Percentiles rank a stretch among this genome's conserved stretches.
These are phyloP conservation scores for Chrysoporthe cubensis DNA, from an alignment of 2,329 filamentous ascomycete genomes.

Conservation along the genomic window DNA sequence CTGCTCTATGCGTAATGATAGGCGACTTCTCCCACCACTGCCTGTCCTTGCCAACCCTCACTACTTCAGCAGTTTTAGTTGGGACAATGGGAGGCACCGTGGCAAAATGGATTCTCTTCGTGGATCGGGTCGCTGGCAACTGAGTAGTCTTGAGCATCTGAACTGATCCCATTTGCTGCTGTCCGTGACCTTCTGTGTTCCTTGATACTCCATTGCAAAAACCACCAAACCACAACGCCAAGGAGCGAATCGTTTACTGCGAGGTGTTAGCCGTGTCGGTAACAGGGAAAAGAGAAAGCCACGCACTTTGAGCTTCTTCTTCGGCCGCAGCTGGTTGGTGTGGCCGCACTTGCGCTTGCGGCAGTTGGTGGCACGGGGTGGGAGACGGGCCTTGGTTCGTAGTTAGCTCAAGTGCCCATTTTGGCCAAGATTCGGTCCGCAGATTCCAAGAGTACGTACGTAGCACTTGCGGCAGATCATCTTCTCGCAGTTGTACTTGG, in stretches of 20 bases:
- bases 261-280: slow-evolving; percentile 41
- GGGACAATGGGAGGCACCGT: slow-evolving; percentile 2
- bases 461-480: slow-evolving; percentile 99
- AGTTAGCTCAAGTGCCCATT: slow-evolving; percentile 31
- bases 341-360: slow-evolving; percentile 99
- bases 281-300: not conserved
- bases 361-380: slow-evolving; percentile 99
- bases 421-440: not conserved
- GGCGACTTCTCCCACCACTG: slow-evolving; percentile 19
- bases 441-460: slow-evolving; percentile 60
- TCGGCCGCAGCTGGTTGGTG: slow-evolving; percentile 99
- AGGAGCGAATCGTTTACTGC: slow-evolving; percentile 69
- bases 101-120: slow-evolving; percentile 14
- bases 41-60: slow-evolving; percentile 34
- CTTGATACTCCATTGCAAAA: slow-evolving; percentile 29
- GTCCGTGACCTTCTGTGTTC: slow-evolving; percentile 4
- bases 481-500: slow-evolving; percentile 99
- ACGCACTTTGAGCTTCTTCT: slow-evolving; percentile 78
- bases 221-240: slow-evolving; percentile 43
- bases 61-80: not conserved
- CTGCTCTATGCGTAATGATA: slow-evolving; percentile 23
- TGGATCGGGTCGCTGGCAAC: slow-evolving; percentile 6
- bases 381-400: slow-evolving; percentile 70
- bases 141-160: slow-evolving; percentile 11
- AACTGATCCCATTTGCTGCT: not conserved